A percentile compares a stretch with the other conserved stretches of the same genome.
Conservation (phyloP, 225 moss, liverwort and hornwort species). For the Physcomitrellopsis africana region DNA sequence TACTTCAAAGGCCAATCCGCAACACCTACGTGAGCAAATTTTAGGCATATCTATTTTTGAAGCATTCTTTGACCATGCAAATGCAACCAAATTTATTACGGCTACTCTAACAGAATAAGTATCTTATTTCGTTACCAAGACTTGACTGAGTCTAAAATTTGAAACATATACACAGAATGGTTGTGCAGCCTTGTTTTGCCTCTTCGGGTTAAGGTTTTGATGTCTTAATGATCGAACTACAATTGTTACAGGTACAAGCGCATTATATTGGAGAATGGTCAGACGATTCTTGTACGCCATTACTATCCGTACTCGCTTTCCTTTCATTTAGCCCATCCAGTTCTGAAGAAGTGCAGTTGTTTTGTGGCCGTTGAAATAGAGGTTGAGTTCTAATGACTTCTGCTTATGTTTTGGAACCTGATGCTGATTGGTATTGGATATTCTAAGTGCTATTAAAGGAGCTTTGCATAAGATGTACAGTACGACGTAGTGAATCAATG, state of each 20-base stretch:
- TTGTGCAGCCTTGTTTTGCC: not conserved
- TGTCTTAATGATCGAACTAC: not conserved
- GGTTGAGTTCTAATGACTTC: conserved; percentile 5
- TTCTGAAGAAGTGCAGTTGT: not conserved
- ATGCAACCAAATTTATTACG: not conserved
- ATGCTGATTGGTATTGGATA: conserved; percentile 11
- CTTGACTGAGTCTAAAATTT: conserved; percentile 9
- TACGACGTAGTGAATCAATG: conserved; percentile 2
- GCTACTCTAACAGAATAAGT: not conserved
- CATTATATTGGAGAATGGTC: conserved; percentile 82
- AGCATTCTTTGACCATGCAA: conserved; percentile 1
- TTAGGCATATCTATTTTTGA: conserved; percentile 6
- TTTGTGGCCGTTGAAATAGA: not conserved
- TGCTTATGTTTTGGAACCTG: not conserved
- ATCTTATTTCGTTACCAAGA: conserved; percentile 12
- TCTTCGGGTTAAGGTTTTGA: conserved; percentile 8
- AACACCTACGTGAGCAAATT: conserved; percentile 79
- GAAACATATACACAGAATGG: not conserved
- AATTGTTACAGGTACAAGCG: conserved; percentile 74
- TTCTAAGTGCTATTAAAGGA: not conserved
- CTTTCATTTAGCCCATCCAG: not conserved
- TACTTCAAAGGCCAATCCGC: conserved; percentile 97
- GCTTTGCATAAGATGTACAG: not conserved
- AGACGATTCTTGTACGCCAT: conserved; percentile 62
- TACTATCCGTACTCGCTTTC: not conserved